Percentiles rank a stretch among this genome's conserved stretches.
Conservation (phyloP, 148 eudicot genomes). For the Selenicereus undatus region DNA sequence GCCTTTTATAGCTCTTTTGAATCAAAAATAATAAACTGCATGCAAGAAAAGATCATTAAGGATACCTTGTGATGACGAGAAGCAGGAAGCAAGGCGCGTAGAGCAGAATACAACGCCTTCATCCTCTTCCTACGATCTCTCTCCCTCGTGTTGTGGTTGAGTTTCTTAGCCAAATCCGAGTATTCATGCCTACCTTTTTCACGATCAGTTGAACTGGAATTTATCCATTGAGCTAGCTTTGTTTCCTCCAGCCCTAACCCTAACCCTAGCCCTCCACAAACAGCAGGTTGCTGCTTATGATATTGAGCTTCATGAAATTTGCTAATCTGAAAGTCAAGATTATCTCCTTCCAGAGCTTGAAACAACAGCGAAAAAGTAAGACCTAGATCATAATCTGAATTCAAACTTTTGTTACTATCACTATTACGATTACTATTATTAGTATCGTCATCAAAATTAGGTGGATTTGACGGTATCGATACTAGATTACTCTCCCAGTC, state of each 20-base stretch:
- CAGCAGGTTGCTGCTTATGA: neutral
- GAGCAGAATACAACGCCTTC: slow-evolving; percentile 35
- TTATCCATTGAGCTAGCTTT: neutral
- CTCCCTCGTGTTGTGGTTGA: slow-evolving; percentile 49
- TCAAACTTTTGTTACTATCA: neutral
- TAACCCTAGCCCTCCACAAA: neutral
- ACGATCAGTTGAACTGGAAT: neutral
- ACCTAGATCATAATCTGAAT: neutral
- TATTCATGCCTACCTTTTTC: neutral
- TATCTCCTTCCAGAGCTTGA: neutral
- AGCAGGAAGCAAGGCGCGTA: slow-evolving; percentile 41
- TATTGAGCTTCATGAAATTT: neutral
- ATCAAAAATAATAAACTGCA: too few relatives aligned
- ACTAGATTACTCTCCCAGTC: neutral
- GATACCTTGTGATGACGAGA: slow-evolving; percentile 35
- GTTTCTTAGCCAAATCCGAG: slow-evolving; percentile 26
- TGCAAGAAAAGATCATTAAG: neutral
- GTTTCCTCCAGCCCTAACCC: neutral
- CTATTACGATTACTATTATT: neutral
- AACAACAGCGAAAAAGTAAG: neutral
- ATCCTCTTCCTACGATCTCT: slow-evolving; percentile 52
- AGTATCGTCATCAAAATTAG: neutral
- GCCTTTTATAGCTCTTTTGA: too few relatives aligned
- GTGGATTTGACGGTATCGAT: neutral
- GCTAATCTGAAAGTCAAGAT: neutral